phyloP scores from a whole-genome alignment of 345 rosid species.

The Lepidium didymum region DNA sequence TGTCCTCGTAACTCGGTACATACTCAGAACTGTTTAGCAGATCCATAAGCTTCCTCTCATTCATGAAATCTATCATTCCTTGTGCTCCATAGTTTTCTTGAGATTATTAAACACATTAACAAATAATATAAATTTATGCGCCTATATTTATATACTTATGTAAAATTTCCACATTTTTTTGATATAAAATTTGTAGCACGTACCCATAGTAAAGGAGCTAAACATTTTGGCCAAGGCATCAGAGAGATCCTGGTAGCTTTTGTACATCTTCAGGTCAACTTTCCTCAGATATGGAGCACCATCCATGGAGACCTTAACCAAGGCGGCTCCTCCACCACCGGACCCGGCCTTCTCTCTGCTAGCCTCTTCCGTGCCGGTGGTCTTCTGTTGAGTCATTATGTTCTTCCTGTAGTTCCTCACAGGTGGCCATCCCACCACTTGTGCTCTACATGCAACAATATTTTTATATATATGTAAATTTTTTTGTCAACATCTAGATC shows the following conservation, averaged over 20 bases:
- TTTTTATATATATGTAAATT: background rate
- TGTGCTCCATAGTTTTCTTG: slow-evolving; percentile 38
- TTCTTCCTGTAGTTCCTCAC: slow-evolving; percentile 89
- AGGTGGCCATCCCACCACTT: slow-evolving; percentile 98
- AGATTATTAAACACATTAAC: slow-evolving; percentile 11
- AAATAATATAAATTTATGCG: slow-evolving; percentile 14
- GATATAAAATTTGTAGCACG: background rate
- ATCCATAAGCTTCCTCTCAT: slow-evolving; percentile 89
- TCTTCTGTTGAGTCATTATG: slow-evolving; percentile 61
- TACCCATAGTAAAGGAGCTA: slow-evolving; percentile 97
- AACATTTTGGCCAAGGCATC: slow-evolving; percentile 90
- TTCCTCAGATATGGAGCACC: slow-evolving; percentile 96
- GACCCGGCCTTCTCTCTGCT: slow-evolving; percentile 32
- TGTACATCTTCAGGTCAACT: slow-evolving; percentile 89
- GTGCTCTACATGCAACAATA: slow-evolving; percentile 44
- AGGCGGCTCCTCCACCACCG: slow-evolving; percentile 39
- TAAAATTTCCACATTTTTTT: background rate
- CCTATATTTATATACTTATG: background rate
- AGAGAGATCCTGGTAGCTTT: slow-evolving; percentile 77
- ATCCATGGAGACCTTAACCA: slow-evolving; percentile 95
- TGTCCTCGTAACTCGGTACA: slow-evolving; percentile 94
- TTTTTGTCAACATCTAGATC: no score
- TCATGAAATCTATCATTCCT: slow-evolving; percentile 99
- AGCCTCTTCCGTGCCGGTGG: slow-evolving; percentile 30
- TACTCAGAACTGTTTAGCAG: slow-evolving; percentile 81